A percentile compares a stretch with the other conserved stretches of the same genome.
Evolutionary conservation across 805 yeast genomes (phyloP).

Genomic region (Metschnikowia santaceciliae): DNA sequence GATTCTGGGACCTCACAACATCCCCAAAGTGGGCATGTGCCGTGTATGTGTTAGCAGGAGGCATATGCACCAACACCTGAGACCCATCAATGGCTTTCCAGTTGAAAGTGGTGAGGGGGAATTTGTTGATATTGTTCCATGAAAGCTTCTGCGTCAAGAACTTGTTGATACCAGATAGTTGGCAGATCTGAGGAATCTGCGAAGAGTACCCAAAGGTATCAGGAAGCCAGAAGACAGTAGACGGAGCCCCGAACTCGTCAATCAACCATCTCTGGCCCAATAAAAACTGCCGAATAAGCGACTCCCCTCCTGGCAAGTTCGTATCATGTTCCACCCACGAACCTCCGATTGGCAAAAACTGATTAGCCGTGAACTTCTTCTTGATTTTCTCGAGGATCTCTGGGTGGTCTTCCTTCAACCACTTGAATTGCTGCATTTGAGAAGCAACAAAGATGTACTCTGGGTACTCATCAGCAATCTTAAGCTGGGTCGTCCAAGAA

Average conservation of each 20-base stretch:
- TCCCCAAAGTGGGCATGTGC: constrained; percentile 93
- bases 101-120: constrained; percentile 87
- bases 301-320: constrained; percentile 92
- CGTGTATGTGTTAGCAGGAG: constrained; percentile 94
- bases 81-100: constrained; percentile 96
- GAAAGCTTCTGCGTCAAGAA: constrained; percentile 91
- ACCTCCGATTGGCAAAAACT: constrained; percentile 91
- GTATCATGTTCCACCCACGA: constrained; percentile 98
- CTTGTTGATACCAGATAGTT: constrained; percentile 76
- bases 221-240: constrained; percentile 89
- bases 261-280: constrained; percentile 86
- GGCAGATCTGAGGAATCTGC: constrained; percentile 90
- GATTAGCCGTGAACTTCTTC: constrained; percentile 62
- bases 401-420: constrained; percentile 88
- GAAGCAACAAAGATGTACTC: constrained; percentile 94
- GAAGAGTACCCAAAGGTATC: constrained; percentile 97
- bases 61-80: constrained; percentile 94
- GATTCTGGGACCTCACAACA: constrained; percentile 70
- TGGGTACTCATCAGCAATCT: constrained; percentile 80
- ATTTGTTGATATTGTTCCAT: constrained; percentile 91
- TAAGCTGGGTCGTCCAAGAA: constrained; percentile 91
- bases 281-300: constrained; percentile 80
- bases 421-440: constrained; percentile 92
- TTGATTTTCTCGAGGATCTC: constrained; percentile 62
- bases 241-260: constrained; percentile 70